Base-by-base conservation (phyloP, 352 stramenopile genomes). In the Aphanomyces cochlioides region DNA sequence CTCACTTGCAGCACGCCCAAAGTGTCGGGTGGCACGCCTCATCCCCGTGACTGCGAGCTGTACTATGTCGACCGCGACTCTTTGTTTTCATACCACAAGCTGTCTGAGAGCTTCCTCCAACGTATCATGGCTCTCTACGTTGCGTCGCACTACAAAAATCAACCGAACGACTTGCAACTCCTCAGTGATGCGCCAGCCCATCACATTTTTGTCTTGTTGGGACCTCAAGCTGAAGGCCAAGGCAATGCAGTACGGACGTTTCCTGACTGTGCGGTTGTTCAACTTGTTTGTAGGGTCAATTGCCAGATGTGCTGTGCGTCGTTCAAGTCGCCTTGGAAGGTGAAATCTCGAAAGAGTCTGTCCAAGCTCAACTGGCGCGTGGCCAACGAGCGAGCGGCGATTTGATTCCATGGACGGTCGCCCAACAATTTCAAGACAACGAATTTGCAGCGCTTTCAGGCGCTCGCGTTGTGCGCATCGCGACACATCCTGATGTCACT, bases 61-160 rank as follows among this genome's bases (percentile, higher is more conserved):
- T 99, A 99, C 82, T 95, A 97, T 69, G 96, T 99, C 57, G 94
- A 99, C 81, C 92, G 97, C 43, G 98, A 99, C 85, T 96, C 97
- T 53, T 83, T 99, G 4, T 99, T 99, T 77, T 99, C 93, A 63
- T 99, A 99, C 82, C 98, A 99, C 87, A 97, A 97, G 75, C 81
- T 99, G 15, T 98, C 93, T 17, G 98, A 99, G 84, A 94, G 86
- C 66, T 96, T 98, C 37, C 65, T 98, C 66, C 89, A 97, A 74
- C 87, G 91, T 39, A 87, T 98, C 64, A 97, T 97, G 92, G 79
- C 89, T 39, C 83, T 99, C 7, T 99, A 99, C 75, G 98, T 98
- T 53, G 95, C 95, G 53, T 98, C 96, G 37, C 98, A 99, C 83
- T 99, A 99, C 91, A 99, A 99, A 78, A 99, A 99, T 81, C 93